Percentiles rank a stretch among this genome's conserved stretches.
Conservation (phyloP, 805 yeast species). For the Yamadazyma philogaea region DNA sequence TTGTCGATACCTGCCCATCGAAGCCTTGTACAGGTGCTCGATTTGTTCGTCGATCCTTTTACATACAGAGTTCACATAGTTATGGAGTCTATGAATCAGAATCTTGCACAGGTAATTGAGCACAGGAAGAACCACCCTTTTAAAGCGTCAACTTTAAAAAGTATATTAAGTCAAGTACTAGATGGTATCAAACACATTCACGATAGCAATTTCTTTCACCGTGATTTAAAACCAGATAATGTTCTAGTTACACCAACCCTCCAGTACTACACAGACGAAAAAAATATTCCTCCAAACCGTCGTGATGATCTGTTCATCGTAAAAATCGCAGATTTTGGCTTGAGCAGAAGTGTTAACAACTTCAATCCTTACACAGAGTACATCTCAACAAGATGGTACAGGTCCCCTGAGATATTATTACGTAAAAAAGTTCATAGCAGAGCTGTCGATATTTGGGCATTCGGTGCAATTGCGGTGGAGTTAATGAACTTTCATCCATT, state of each 20-base stretch:
- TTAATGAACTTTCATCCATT: constrained; percentile 70
- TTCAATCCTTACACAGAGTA: constrained; percentile 64
- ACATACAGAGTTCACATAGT: constrained; percentile 67
- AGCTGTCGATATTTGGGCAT: constrained; percentile 85
- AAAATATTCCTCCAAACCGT: constrained; percentile 38
- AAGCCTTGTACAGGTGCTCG: constrained; percentile 70
- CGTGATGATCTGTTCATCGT: constrained; percentile 52
- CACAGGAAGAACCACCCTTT: constrained; percentile 53
- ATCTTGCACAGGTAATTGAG: constrained; percentile 72
- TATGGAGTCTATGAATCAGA: constrained; percentile 87
- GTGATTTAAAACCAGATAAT: constrained; percentile 95
- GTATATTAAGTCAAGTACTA: constrained; percentile 68
- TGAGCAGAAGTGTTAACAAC: constrained; percentile 60
- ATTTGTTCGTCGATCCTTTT: constrained; percentile 68
- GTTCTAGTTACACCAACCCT: constrained; percentile 63
- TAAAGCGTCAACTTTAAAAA: constrained; percentile 56
- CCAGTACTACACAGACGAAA: constrained; percentile 47
- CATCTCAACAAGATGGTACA: constrained; percentile 82
- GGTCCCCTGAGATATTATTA: constrained; percentile 77
- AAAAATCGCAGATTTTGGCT: constrained; percentile 78
- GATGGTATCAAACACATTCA: constrained; percentile 84
- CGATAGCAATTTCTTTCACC: constrained; percentile 62
- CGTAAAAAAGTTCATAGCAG: constrained; percentile 59
- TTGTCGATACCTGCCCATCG: constrained; percentile 67
- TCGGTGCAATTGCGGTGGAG: constrained; percentile 76